These are phyloP conservation scores for Scleroderma bovista DNA, from an alignment of 768 basidiomycete genomes.

Conservation along the genomic window DNA sequence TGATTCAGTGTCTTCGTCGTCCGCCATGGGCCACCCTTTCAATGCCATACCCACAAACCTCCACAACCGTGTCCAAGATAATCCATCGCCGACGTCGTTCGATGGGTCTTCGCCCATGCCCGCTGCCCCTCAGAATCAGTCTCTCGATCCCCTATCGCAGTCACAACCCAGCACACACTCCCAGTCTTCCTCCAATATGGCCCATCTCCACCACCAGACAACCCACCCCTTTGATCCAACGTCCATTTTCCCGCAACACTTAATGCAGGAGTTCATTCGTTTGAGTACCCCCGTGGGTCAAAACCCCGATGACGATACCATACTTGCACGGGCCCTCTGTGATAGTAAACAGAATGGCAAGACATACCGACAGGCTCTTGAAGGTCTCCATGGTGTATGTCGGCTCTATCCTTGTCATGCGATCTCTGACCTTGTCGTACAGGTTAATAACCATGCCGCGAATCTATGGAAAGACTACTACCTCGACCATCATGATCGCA, in stretches of 20 bases:
- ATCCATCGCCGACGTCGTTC: slow-evolving; percentile 9
- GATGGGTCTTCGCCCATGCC: slow-evolving; percentile 7
- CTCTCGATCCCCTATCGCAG: slow-evolving; percentile 30
- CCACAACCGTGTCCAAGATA: slow-evolving; percentile 5
- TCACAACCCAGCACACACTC: slow-evolving; percentile 22
- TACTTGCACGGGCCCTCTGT: slow-evolving; percentile 45
- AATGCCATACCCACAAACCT: neutral
- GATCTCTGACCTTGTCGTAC: slow-evolving; percentile 3
- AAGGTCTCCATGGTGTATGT: slow-evolving; percentile 60
- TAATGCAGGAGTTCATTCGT: slow-evolving; percentile 51
- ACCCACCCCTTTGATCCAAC: slow-evolving; percentile 29
- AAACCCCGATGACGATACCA: slow-evolving; percentile 48
- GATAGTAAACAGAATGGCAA: slow-evolving; percentile 35
- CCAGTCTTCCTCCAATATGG: slow-evolving; percentile 13
- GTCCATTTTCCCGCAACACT: slow-evolving; percentile 40
- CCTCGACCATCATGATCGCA: slow-evolving; percentile 57
- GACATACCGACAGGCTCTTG: slow-evolving; percentile 62
- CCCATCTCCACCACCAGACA: too few species aligned
- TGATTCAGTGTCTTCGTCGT: slow-evolving; percentile 4
- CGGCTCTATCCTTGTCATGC: neutral
- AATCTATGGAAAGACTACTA: slow-evolving; percentile 80
- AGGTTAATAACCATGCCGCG: slow-evolving; percentile 45
- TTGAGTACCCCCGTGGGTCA: slow-evolving; percentile 50
- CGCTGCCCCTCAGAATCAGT: slow-evolving; percentile 21
- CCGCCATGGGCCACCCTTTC: slow-evolving; percentile 11